A percentile compares a stretch with the other conserved stretches of the same genome.
These are phyloP conservation scores for Macrolepiota albuminosa DNA, from an alignment of 768 basidiomycete genomes.

Conservation along the genomic window DNA sequence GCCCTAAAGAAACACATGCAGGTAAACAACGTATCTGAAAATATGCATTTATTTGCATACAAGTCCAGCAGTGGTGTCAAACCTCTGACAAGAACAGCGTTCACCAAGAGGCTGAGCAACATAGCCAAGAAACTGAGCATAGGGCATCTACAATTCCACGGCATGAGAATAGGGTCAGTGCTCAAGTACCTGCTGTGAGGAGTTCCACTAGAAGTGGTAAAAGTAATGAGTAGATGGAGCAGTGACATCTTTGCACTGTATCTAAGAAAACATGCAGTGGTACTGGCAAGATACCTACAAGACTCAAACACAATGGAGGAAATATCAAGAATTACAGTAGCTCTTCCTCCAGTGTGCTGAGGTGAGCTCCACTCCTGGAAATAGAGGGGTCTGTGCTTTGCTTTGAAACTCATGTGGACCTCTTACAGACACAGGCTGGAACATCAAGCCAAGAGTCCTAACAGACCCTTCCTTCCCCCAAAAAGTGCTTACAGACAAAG, in stretches of 20 bases:
- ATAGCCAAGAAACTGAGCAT: constrained; percentile 3
- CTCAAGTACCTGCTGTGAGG: constrained; percentile 21
- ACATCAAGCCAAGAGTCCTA: no score
- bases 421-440: no score
- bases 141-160: no score
- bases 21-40: constrained; percentile 7
- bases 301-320: no score
- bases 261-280: no score
- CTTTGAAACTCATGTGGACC: no score
- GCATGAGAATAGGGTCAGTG: constrained; percentile 20
- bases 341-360: neutral
- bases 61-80: neutral
- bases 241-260: constrained; percentile 1
- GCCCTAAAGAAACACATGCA: constrained; percentile 6
- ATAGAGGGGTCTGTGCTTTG: neutral
- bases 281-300: neutral
- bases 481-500: no score
- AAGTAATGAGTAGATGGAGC: constrained; percentile 6
- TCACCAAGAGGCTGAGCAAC: constrained; percentile 11
- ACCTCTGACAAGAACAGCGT: constrained; percentile 19
- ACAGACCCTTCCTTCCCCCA: no score
- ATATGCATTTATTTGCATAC: constrained; percentile 11
- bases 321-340: neutral
- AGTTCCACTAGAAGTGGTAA: constrained; percentile 1
- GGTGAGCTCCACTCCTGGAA: neutral